Evolutionary conservation across 1,284 basidiomycete species (phyloP).

Genomic region (Melampsora americana): DNA sequence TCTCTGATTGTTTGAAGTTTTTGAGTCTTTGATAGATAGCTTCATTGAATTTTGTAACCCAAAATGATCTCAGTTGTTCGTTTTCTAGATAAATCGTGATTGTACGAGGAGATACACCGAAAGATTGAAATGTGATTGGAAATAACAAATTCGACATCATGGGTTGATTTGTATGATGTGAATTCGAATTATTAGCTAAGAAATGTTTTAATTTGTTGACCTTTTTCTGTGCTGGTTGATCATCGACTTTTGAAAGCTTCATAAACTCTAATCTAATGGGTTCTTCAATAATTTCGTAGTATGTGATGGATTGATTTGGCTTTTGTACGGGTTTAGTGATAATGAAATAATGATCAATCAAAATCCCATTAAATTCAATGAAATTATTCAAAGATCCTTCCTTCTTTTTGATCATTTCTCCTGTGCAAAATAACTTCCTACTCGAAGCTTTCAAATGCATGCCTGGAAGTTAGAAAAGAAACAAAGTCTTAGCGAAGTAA

Average conservation of each 20-base stretch:
- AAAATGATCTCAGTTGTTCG: conserved; percentile 69
- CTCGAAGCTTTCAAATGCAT: conserved; percentile 27
- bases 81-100: conserved; percentile 77
- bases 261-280: conserved; percentile 39
- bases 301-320: background rate
- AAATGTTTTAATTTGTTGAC: conserved; percentile 15
- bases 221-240: conserved; percentile 33
- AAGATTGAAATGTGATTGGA: conserved; percentile 38
- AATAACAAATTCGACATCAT: conserved; percentile 8
- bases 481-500: background rate
- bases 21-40: conserved; percentile 77
- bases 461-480: conserved; percentile 9
- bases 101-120: conserved; percentile 20
- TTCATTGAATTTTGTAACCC: conserved; percentile 84
- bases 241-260: conserved; percentile 1
- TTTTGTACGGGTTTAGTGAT: conserved; percentile 35
- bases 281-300: conserved; percentile 27
- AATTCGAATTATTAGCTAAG: background rate
- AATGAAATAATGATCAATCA: conserved; percentile 86
- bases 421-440: conserved; percentile 61
- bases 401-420: conserved; percentile 77
- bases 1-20: conserved; percentile 86
- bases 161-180: conserved; percentile 6
- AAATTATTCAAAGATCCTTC: conserved; percentile 67
- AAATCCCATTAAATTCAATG: conserved; percentile 77